Evolutionary conservation across 805 yeast genomes (phyloP).

Genomic region (Suhomyces faveliae): DNA sequence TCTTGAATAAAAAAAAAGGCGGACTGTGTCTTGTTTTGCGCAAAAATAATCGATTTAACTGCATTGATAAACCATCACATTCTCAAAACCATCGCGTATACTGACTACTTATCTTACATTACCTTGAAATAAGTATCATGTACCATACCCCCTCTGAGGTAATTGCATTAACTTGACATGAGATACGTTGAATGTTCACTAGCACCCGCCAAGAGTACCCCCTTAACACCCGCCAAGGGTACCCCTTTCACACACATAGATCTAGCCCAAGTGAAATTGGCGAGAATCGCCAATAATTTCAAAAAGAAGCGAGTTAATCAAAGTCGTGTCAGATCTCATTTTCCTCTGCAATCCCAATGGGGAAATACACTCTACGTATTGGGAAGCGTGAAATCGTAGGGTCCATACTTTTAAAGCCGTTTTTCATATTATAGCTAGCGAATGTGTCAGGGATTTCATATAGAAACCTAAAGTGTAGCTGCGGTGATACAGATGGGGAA

Average conservation of each 20-base stretch:
- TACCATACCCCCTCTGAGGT: neutral
- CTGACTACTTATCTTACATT: neutral
- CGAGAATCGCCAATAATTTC: neutral
- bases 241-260: neutral
- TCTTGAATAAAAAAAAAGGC: neutral
- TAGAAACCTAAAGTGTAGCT: neutral
- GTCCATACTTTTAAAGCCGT: neutral
- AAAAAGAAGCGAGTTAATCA: neutral
- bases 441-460: neutral
- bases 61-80: neutral
- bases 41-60: neutral
- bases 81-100: neutral
- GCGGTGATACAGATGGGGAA: neutral
- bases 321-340: neutral
- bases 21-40: neutral
- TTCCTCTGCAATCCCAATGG: neutral
- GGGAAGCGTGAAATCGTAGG: neutral
- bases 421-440: neutral
- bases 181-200: too few relatives aligned
- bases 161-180: too few relatives aligned
- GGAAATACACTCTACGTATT: neutral
- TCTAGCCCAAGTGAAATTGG: neutral
- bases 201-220: neutral
- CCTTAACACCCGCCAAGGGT: neutral
- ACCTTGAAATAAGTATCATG: neutral